Conservation (phyloP, 257 asterid species). For the Solanum phureja region DNA sequence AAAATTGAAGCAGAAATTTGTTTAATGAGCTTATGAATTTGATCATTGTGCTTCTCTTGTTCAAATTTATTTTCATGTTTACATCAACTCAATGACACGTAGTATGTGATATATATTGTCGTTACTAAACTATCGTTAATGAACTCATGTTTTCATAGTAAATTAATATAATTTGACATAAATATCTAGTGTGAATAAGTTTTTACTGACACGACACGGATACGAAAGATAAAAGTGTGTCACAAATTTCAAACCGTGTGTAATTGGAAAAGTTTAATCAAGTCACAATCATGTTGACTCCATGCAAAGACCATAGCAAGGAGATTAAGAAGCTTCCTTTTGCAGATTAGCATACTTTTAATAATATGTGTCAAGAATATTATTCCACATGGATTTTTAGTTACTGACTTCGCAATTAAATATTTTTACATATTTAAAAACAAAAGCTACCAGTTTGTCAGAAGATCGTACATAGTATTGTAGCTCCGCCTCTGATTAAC, state of each 20-base stretch:
- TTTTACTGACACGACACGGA: neutral
- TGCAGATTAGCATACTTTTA: neutral
- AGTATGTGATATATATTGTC: neutral
- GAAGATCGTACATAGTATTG: neutral
- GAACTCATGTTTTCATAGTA: neutral
- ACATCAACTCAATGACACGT: neutral
- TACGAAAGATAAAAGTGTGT: neutral
- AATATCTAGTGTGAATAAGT: neutral
- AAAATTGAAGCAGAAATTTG: neutral
- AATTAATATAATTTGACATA: neutral
- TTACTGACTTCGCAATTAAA: neutral
- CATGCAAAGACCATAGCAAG: neutral
- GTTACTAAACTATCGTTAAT: too few relatives aligned
- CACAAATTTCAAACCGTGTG: neutral
- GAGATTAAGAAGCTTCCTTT: neutral
- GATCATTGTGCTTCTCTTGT: too few relatives aligned
- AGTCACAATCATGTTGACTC: neutral
- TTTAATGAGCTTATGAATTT: neutral
- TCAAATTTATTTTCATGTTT: neutral
- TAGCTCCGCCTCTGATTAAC: neutral
- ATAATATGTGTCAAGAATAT: neutral
- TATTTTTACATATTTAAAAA: too few relatives aligned
- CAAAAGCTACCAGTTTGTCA: neutral
- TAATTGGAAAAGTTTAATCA: neutral
- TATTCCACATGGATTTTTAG: neutral